Base-by-base conservation (phyloP, 2,329 filamentous ascomycete species). In the Elsinoe batatas region DNA sequence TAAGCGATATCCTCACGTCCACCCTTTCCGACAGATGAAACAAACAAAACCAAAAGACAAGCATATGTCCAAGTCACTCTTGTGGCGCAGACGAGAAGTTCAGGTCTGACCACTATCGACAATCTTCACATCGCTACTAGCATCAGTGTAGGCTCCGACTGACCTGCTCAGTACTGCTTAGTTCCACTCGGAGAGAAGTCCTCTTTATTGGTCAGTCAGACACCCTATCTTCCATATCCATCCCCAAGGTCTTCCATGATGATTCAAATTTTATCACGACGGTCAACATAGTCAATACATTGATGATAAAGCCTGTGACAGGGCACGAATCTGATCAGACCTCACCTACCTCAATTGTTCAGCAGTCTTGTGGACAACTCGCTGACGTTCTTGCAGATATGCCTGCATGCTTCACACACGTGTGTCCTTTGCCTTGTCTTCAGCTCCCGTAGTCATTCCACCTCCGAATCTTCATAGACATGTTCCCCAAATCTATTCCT, bases 21-120 rank as follows among this genome's bases (percentile, higher is more conserved):
- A 42, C 46, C 46, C 4, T 18, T 35, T 12, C 57, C 26, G 35
- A 38, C 51, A 30, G 62, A 66, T 68, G 68, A 66, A 68, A 65
- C 62, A 64, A 61, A 63, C 54, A 53, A 64, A 61, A 60, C 62
- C 63, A 60, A 67, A 67, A 62, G 68, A 69, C 67, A 69, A 69
- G 68, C 68, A 69, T 69, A 69, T 69, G 68, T 69, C 68, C 66
- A 65, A 69, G 66, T 64, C 63, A 61, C 64, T 64, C 63, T 67
- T 63, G 67, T 62, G 61, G 64, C 61, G 58, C 59, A 64, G 66
- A 67, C 64, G 66, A 69, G 57, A 67, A 61, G 54, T 57, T 61
- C 59, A 53, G 56, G 58, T 57, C 60, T 62, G 60, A 61, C 22
- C 32, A 56, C 46, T n/a, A 15, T 15, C 46, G 20, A 17, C 32